phyloP scores from a whole-genome alignment of 2,329 filamentous ascomycete genomes.

The Ophiostoma ulmi region DNA sequence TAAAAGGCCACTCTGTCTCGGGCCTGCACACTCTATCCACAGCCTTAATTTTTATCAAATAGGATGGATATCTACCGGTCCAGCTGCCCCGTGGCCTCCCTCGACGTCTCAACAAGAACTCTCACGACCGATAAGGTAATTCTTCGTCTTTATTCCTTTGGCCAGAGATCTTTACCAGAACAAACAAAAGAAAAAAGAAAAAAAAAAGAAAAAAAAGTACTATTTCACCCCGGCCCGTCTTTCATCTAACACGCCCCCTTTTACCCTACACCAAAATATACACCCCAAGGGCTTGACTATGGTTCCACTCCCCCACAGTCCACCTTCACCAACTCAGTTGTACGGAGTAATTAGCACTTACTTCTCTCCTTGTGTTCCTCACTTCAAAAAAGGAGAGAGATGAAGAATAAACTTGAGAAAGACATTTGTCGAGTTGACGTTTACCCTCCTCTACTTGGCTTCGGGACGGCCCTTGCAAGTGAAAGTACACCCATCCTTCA shows the following conservation, averaged over 20 bases:
- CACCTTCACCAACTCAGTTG: neutral
- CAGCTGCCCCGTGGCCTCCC: neutral
- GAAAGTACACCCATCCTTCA: neutral
- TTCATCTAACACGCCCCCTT: constrained; percentile 4
- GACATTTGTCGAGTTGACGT: neutral
- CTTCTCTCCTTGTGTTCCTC: neutral
- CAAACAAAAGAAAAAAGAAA: neutral
- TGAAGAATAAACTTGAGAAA: neutral
- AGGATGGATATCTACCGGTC: neutral
- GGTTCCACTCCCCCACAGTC: constrained; percentile 10
- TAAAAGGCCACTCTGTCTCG: neutral
- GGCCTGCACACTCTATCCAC: neutral
- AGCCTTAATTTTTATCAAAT: too few species aligned
- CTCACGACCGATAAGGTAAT: too few species aligned
- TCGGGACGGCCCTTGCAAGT: constrained; percentile 12
- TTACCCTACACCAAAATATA: neutral
- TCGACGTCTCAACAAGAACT: neutral
- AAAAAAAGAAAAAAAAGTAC: neutral
- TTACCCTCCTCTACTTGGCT: neutral
- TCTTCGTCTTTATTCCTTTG: neutral
- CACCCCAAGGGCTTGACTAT: neutral
- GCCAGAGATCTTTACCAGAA: neutral
- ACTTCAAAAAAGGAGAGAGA: too few species aligned
- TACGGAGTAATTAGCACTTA: neutral
- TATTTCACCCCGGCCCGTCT: neutral